A percentile compares a stretch with the other conserved stretches of the same genome.
phyloP scores from a whole-genome alignment of 306 rosid genomes.

The Cicer arietinum region DNA sequence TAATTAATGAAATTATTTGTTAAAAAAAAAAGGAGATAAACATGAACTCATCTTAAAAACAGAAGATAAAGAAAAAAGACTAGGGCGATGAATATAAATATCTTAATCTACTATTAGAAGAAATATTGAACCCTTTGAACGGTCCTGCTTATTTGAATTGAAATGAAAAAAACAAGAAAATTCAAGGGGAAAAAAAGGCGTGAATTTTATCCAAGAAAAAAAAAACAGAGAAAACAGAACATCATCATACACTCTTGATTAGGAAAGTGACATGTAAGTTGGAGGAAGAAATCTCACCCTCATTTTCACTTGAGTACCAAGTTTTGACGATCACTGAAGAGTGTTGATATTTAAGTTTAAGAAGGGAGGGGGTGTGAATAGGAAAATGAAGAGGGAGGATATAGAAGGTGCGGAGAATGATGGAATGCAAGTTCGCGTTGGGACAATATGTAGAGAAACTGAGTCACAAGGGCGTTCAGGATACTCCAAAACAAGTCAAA shows the following conservation, averaged over 20 bases:
- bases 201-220: not conserved
- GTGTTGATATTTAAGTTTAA: not conserved
- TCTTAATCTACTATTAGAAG: conserved; percentile 11
- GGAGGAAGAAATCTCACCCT: conserved; percentile 62
- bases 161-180: conserved; percentile 24
- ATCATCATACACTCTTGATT: not conserved
- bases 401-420: conserved; percentile 39
- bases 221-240: conserved; percentile 38
- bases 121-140: not conserved
- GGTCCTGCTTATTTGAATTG: not conserved
- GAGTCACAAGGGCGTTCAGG: not conserved
- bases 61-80: not conserved
- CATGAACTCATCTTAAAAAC: not conserved
- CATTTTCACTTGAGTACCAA: conserved; percentile 55
- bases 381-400: not conserved
- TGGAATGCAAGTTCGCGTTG: conserved; percentile 35
- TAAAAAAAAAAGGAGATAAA: not conserved
- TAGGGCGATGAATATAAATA: conserved; percentile 3
- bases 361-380: not conserved
- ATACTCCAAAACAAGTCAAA: conserved; percentile 49
- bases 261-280: conserved; percentile 5
- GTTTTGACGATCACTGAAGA: conserved; percentile 36
- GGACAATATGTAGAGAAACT: conserved; percentile 24
- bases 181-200: not conserved
- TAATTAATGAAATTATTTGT: not conserved